Base-by-base conservation (phyloP, 768 basidiomycete genomes). In the Podaxis rugospora region DNA sequence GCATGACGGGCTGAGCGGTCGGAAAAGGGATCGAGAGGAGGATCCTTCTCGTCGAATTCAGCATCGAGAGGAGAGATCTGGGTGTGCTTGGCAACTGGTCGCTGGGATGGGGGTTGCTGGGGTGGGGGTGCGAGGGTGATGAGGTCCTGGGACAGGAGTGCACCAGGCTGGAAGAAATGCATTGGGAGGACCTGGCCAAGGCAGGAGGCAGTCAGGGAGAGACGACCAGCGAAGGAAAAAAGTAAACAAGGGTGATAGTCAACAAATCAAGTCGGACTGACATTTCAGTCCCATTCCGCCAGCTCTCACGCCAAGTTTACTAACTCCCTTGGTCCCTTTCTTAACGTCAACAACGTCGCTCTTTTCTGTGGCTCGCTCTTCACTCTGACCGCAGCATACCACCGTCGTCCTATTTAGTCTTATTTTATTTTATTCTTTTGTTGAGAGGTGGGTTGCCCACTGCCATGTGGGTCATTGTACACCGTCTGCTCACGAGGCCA, bases 181-280 rank as follows among this genome's bases (percentile, higher is more conserved):
- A 72, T 72, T 64, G 66, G 72, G 59, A 67, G 69, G 71, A 71
- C 75, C 75, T 70, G 73, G 68, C 76, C 68, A 70, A 68, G 56
- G 55, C 23, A 62, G 61, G 56, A 18, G 58, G 23, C 64, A 65
- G 51, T 65, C 55, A 51, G 55, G 52, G 57, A 53, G 52, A 23
- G 32, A 61, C 35, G 42, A 55, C 28, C 51, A 58, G 57, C 58
- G 36, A 64, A 63, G 63, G 65, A 63, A 64, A 64, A 63, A 64
- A 64, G 60, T 61, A 62, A 11, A 32, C 7, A 32, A 32, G 28
- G 7, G 23, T 32, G 14, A n/a, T 44, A 13, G 39, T 40, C 39
- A 40, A 40, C 13, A 40, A 40, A 40, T 13, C 55, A 35, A 28
- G 18, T 28, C 35, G 9, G 23, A 35, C 14, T 25, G 13, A 37